Evolutionary conservation across 805 yeast genomes (phyloP), one percentile per base, ranked within the genome.

Genomic region (Candida piceae): DNA sequence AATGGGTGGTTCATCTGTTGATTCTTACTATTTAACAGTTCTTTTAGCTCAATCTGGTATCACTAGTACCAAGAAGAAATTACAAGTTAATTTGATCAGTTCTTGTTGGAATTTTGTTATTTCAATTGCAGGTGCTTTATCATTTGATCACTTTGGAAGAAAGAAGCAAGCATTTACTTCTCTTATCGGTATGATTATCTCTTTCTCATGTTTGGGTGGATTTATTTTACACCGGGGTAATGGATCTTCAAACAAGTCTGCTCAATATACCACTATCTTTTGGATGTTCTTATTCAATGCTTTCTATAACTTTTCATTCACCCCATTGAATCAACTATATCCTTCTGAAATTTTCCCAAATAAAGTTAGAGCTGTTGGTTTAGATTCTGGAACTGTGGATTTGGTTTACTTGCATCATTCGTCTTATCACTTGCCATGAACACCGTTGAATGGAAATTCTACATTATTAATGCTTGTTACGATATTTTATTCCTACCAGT

Each of bases 241-340:
- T 18, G 38, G 38, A 5, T 28, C 31, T 6, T 16, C 30, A 1
- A 35, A 36, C 19, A 32, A 34, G 18, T 70, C 78, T 21, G 35
- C 41, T 24, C 36, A 46, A 27, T 37, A 48, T 38, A 46, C 42
- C 18, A 34, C 48, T 12, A 32, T 53, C n/a, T 73, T 73, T 7
- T 67, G 73, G 75, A 72, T 74, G 36, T 73, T 71, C 63, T 48
- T 72, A 28, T 70, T 60, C 64, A 62, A 64, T 52, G 47, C 55
- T 35, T 58, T 62, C 28, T 72, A 70, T 55, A 60, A 67, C 46
- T 53, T 63, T 30, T 71, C 70, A 26, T 49, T 58, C 35, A 67
- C 69, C 39, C 75, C 75, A 34, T 58, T 70, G 37, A 72, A 74
- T 35, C 64, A 53, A 49, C 48, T 69, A 31, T 72, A 72, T 49